Evolutionary conservation across 352 stramenopile species (phyloP).

Genomic region (Phytophthora cajani): DNA sequence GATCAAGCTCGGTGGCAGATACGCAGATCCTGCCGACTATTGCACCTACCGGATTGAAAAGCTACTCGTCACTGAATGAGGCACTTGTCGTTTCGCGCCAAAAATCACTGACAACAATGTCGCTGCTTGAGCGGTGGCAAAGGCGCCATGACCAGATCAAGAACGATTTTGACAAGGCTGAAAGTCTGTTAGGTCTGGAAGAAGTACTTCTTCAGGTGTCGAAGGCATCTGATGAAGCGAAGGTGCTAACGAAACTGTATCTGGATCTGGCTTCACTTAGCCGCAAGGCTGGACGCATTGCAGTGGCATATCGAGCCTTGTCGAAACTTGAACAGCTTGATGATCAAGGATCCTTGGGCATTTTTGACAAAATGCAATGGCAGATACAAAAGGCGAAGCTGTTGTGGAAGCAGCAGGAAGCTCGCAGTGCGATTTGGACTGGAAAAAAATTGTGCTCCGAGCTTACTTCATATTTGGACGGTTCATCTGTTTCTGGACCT

Average conservation of each 20-base stretch:
- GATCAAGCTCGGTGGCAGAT: not conserved
- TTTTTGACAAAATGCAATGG: constrained; percentile 64
- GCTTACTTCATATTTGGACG: constrained; percentile 37
- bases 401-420: constrained; percentile 78
- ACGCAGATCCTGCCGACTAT: not conserved
- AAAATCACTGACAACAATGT: constrained; percentile 16
- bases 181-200: constrained; percentile 69
- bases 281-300: constrained; percentile 68
- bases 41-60: constrained; percentile 19
- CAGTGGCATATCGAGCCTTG: constrained; percentile 72
- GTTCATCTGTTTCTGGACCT: constrained; percentile 17
- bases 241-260: constrained; percentile 60
- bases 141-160: constrained; percentile 45
- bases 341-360: constrained; percentile 32
- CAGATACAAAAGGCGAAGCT: constrained; percentile 83
- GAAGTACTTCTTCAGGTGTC: constrained; percentile 62
- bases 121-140: constrained; percentile 57
- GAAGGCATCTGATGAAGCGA: constrained; percentile 24
- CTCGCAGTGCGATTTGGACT: constrained; percentile 75
- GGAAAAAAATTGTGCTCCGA: constrained; percentile 65
- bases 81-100: not conserved
- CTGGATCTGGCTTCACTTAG: constrained; percentile 61
- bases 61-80: constrained; percentile 10
- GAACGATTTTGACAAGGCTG: constrained; percentile 62
- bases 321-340: constrained; percentile 69